A percentile compares a stretch with the other conserved stretches of the same genome.
phyloP scores from a whole-genome alignment of 2,329 filamentous ascomycete species.

The Pseudocercospora fijiensis region DNA sequence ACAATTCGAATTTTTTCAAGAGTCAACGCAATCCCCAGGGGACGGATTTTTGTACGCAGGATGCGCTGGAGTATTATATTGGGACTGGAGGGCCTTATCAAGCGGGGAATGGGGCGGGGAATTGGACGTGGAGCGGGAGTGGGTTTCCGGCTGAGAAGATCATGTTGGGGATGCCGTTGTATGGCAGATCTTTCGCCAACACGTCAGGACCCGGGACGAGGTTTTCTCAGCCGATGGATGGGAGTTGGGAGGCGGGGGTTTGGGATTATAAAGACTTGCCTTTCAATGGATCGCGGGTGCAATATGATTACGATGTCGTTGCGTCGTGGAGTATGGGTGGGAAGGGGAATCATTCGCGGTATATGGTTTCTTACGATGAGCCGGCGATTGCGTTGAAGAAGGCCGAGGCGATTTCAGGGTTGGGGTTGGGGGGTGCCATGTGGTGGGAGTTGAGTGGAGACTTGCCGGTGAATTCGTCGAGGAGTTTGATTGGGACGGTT shows the following conservation, averaged over 20 bases:
- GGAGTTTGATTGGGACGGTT: constrained; percentile 54
- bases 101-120: background rate
- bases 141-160: constrained; percentile 65
- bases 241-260: constrained; percentile 78
- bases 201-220: constrained; percentile 70
- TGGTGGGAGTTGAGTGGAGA: constrained; percentile 79
- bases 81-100: constrained; percentile 38
- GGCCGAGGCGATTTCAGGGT: constrained; percentile 64
- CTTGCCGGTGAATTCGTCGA: constrained; percentile 51
- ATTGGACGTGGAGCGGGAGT: background rate
- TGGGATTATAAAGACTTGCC: constrained; percentile 61
- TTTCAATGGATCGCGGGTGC: constrained; percentile 56
- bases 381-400: constrained; percentile 65
- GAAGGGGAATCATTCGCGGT: constrained; percentile 47
- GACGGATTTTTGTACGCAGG: constrained; percentile 74
- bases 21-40: constrained; percentile 56
- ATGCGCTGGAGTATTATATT: constrained; percentile 69
- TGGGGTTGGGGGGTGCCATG: constrained; percentile 63
- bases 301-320: constrained; percentile 59
- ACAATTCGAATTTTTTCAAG: constrained; percentile 74
- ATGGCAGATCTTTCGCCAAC: constrained; percentile 77
- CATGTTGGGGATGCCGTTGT: constrained; percentile 85
- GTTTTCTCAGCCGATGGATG: constrained; percentile 69
- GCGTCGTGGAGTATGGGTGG: constrained; percentile 75
- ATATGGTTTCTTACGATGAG: constrained; percentile 75